Conservation (phyloP, 2,329 filamentous ascomycete genomes). For the Alternaria alternata region DNA sequence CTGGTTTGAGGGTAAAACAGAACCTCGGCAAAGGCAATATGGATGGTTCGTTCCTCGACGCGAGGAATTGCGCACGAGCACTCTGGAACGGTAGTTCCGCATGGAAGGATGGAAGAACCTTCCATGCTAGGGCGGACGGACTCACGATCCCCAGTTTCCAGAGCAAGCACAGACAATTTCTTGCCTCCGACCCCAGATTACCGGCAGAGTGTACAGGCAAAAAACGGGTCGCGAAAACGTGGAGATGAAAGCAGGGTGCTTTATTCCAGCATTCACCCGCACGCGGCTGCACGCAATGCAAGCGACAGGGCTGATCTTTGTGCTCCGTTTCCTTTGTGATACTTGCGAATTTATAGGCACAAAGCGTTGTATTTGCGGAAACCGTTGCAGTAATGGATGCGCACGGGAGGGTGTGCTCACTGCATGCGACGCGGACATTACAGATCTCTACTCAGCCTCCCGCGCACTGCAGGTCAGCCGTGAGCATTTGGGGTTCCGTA, state of each 20-base stretch:
- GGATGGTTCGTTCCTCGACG: conserved; percentile 8
- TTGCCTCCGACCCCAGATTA: conserved; percentile 21
- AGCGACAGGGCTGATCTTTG: conserved; percentile 11
- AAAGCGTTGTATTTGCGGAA: conserved; percentile 1
- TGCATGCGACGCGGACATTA: conserved; percentile 35
- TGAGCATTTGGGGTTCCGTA: conserved; percentile 18
- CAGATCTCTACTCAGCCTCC: conserved; percentile 43
- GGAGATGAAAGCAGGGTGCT: conserved; percentile 7
- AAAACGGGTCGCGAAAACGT: conserved; percentile 15
- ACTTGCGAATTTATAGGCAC: neutral
- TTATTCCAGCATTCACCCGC: conserved; percentile 1
- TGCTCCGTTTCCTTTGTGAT: conserved; percentile 9
- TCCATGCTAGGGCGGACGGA: conserved; percentile 10
- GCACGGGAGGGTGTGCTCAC: conserved; percentile 41
- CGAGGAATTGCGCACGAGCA: conserved; percentile 6
- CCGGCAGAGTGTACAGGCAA: conserved; percentile 20
- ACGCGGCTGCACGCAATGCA: conserved; percentile 15
- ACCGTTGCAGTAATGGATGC: conserved; percentile 11
- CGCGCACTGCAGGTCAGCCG: conserved; percentile 21
- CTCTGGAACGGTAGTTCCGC: neutral
- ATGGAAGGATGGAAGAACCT: conserved; percentile 26
- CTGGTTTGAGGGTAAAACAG: neutral
- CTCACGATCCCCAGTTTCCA: conserved; percentile 10
- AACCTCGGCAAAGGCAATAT: conserved; percentile 3
- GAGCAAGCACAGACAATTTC: conserved; percentile 21